phyloP scores from a whole-genome alignment of 331 rosid species.

The Malus hybrid region DNA sequence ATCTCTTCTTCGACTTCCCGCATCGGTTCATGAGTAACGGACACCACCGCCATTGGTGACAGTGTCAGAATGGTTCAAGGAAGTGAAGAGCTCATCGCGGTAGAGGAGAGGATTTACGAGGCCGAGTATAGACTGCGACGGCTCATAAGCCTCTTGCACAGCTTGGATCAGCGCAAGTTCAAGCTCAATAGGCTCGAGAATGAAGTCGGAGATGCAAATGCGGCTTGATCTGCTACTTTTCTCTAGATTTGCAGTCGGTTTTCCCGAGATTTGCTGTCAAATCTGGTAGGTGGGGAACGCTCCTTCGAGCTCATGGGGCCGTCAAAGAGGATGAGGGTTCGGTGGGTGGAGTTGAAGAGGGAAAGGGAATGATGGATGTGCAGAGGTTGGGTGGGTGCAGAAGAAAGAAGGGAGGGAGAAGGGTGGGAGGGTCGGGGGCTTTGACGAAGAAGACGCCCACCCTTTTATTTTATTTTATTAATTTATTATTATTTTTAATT shows the following conservation, averaged over 20 bases:
- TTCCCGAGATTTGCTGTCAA: background rate
- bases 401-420: too few relatives aligned
- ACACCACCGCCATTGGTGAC: slow-evolving; percentile 34
- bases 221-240: slow-evolving; percentile 59
- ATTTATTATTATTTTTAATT: too few relatives aligned
- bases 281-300: too few relatives aligned
- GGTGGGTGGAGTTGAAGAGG: too few relatives aligned
- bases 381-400: too few relatives aligned
- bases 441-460: too few relatives aligned
- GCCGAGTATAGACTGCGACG: slow-evolving; percentile 88
- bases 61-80: slow-evolving; percentile 81
- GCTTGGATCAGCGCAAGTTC: slow-evolving; percentile 96
- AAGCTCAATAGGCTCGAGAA: slow-evolving; percentile 98
- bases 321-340: too few relatives aligned
- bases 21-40: background rate
- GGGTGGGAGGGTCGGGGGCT: too few relatives aligned
- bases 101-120: slow-evolving; percentile 45
- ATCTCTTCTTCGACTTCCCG: too few relatives aligned
- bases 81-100: slow-evolving; percentile 71
- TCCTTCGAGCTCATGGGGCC: too few relatives aligned
- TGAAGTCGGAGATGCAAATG: slow-evolving; percentile 95
- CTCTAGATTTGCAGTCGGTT: slow-evolving; percentile 25
- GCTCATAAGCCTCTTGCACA: slow-evolving; percentile 75
- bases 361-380: too few relatives aligned
- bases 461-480: too few relatives aligned